Percentiles rank a stretch among this genome's conserved stretches.
These are phyloP conservation scores for Penicillium antarcticum DNA, from an alignment of 495 filamentous ascomycete genomes.

Conservation along the genomic window DNA sequence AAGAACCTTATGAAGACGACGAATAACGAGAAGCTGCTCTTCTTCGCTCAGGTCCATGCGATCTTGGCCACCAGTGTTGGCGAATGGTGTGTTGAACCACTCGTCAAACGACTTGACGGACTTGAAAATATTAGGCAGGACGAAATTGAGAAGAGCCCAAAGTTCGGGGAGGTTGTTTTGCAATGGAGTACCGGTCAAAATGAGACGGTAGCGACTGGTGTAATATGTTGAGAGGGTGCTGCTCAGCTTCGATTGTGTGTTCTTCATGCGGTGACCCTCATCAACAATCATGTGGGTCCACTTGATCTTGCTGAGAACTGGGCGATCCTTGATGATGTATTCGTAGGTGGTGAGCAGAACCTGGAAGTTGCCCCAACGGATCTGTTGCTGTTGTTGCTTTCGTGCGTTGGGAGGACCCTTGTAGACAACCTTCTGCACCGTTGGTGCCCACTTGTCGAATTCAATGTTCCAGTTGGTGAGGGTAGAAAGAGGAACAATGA, in stretches of 20 bases:
- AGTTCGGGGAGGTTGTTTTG: slow-evolving; percentile 97
- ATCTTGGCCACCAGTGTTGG: slow-evolving; percentile 95
- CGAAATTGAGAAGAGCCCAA: slow-evolving; percentile 97
- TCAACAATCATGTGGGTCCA: slow-evolving; percentile 99
- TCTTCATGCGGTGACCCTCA: slow-evolving; percentile 99
- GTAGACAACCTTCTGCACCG: slow-evolving; percentile 83
- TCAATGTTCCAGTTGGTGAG: slow-evolving; percentile 98
- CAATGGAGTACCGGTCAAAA: slow-evolving; percentile 93
- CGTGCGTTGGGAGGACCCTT: slow-evolving; percentile 88
- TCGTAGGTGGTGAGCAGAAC: slow-evolving; percentile 97
- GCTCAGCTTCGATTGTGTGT: slow-evolving; percentile 93
- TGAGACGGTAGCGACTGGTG: slow-evolving; percentile 87
- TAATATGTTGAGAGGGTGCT: slow-evolving; percentile 94
- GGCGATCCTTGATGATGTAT: slow-evolving; percentile 98
- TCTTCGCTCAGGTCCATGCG: slow-evolving; percentile 99
- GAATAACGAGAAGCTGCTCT: slow-evolving; percentile 97
- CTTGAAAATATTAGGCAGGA: slow-evolving; percentile 97
- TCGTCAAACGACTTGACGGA: slow-evolving; percentile 99
- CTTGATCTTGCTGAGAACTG: slow-evolving; percentile 91
- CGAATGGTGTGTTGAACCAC: slow-evolving; percentile 99
- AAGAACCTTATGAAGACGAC: slow-evolving; percentile 95
- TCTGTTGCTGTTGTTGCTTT: slow-evolving; percentile 88
- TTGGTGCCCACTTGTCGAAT: slow-evolving; percentile 98
- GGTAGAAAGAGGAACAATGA: slow-evolving; percentile 94
- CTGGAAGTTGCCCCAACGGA: slow-evolving; percentile 93